Conservation (phyloP, 2,329 filamentous ascomycete species). For the Periconia sp. region DNA sequence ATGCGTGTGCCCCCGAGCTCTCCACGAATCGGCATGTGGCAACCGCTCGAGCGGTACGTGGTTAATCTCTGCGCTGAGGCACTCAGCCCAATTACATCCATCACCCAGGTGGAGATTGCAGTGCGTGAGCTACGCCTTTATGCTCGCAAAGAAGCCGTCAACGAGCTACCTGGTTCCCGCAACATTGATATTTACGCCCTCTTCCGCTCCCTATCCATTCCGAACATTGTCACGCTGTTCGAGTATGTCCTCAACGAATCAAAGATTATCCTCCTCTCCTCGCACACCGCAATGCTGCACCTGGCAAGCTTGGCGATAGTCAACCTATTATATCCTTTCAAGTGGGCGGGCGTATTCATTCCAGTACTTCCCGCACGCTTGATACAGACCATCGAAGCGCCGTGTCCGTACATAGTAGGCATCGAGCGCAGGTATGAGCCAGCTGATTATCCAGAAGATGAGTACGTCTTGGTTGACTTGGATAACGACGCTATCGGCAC, state of each 20-base stretch:
- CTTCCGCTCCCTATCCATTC: constrained; percentile 86
- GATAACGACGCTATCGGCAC: constrained; percentile 91
- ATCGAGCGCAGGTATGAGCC: constrained; percentile 91
- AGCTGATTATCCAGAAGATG: constrained; percentile 87
- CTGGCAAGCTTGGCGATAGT: constrained; percentile 87
- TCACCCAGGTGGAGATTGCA: constrained; percentile 92
- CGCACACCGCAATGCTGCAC: constrained; percentile 95
- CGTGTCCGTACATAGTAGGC: constrained; percentile 95
- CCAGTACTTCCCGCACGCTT: constrained; percentile 87
- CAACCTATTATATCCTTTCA: constrained; percentile 85
- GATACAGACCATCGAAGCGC: constrained; percentile 88
- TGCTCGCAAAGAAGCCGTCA: constrained; percentile 87
- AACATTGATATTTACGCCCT: constrained; percentile 92
- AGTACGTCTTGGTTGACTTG: constrained; percentile 93
- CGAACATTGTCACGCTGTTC: constrained; percentile 90
- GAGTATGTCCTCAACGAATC: constrained; percentile 94
- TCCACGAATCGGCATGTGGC: constrained; percentile 90
- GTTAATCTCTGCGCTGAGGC: constrained; percentile 97
- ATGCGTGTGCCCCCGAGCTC: constrained; percentile 86
- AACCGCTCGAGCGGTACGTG: constrained; percentile 94
- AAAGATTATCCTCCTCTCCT: constrained; percentile 93
- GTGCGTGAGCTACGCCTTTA: constrained; percentile 90
- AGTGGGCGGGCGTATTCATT: constrained; percentile 94
- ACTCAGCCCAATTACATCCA: constrained; percentile 87
- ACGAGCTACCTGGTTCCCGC: constrained; percentile 90